Evolutionary conservation across 345 rosid species (phyloP).

Genomic region (Aquilaria sinensis): DNA sequence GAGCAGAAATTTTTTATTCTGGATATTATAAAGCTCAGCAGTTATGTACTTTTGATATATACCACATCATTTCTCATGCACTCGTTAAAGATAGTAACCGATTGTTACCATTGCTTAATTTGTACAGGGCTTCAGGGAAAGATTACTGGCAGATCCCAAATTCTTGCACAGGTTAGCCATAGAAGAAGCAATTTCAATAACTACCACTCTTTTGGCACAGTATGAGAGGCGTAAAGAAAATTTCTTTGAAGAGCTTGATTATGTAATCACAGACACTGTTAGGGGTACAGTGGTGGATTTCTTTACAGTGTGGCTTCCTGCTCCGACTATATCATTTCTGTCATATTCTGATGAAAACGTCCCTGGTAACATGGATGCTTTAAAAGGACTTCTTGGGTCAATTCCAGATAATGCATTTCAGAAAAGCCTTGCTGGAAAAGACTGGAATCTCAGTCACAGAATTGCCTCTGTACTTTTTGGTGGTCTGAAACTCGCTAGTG

Average conservation of each 20-base stretch:
- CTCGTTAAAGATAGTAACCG: neutral
- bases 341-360: constrained; percentile 51
- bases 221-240: constrained; percentile 83
- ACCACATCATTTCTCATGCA: neutral
- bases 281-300: constrained; percentile 83
- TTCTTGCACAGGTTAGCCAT: constrained; percentile 86
- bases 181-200: constrained; percentile 84
- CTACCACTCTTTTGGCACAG: constrained; percentile 89
- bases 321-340: constrained; percentile 84
- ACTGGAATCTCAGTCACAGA: constrained; percentile 74
- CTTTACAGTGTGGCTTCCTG: constrained; percentile 93
- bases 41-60: neutral
- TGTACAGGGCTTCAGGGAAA: constrained; percentile 91
- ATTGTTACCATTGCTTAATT: constrained; percentile 16
- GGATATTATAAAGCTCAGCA: neutral
- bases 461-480: constrained; percentile 79
- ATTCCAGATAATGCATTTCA: constrained; percentile 96
- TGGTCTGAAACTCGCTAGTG: constrained; percentile 78
- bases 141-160: constrained; percentile 87
- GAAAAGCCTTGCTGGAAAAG: constrained; percentile 73
- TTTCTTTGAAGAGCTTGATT: constrained; percentile 87
- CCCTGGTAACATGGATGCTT: constrained; percentile 49
- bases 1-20: neutral
- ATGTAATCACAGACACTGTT: constrained; percentile 81
- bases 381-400: constrained; percentile 73